Evolutionary conservation across 2,329 filamentous ascomycete species (phyloP).

Genomic region (Hymenoscyphus linearis): DNA sequence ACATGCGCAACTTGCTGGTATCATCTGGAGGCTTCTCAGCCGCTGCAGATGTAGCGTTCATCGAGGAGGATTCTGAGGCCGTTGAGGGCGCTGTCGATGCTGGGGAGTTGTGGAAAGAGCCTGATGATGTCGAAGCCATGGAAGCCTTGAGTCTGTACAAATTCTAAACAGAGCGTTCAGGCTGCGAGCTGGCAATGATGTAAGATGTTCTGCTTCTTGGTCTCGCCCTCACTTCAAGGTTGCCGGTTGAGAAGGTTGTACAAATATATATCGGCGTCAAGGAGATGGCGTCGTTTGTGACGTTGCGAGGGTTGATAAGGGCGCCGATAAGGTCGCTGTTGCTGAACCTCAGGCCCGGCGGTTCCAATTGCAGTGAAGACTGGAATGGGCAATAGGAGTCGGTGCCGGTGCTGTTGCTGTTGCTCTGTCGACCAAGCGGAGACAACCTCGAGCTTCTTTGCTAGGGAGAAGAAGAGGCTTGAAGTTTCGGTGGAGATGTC

Average conservation of each 20-base stretch:
- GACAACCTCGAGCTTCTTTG: no score
- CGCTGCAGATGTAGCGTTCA: conserved; percentile 16
- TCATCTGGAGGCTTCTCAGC: conserved; percentile 64
- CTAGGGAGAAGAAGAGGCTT: not conserved
- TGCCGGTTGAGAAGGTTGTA: not conserved
- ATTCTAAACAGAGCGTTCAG: not conserved
- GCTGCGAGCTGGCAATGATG: not conserved
- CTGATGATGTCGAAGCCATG: conserved; percentile 30
- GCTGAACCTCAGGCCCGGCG: not conserved
- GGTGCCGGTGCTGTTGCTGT: no score
- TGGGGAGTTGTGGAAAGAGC: conserved; percentile 23
- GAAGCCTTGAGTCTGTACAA: not conserved
- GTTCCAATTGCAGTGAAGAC: no score
- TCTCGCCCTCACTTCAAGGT: not conserved
- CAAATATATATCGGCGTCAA: not conserved
- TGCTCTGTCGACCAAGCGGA: no score
- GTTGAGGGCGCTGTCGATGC: conserved; percentile 26
- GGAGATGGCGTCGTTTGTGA: not conserved
- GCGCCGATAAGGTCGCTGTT: not conserved
- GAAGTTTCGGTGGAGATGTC: not conserved
- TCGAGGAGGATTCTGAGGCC: conserved; percentile 21
- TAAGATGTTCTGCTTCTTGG: no score
- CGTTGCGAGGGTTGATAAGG: not conserved
- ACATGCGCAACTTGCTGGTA: conserved; percentile 81
- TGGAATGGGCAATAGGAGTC: not conserved